phyloP scores from a whole-genome alignment of 768 basidiomycete genomes.

The Podaxis rugospora region DNA sequence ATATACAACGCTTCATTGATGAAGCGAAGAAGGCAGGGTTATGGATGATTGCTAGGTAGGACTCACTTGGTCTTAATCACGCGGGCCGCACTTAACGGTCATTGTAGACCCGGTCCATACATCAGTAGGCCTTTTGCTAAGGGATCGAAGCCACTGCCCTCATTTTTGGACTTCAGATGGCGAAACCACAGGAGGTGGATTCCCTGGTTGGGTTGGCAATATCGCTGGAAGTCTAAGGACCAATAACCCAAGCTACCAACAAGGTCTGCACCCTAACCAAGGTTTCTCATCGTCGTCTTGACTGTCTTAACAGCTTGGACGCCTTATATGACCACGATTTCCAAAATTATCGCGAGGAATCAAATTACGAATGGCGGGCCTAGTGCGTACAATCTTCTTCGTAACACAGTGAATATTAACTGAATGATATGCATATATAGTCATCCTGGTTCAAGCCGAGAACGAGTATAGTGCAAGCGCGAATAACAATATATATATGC shows the following conservation, averaged over 20 bases:
- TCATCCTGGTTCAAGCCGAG: conserved; percentile 49
- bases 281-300: neutral
- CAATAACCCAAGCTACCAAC: conserved; percentile 42
- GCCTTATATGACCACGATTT: conserved; percentile 48
- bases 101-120: conserved; percentile 44
- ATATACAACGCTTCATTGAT: conserved; percentile 49
- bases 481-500: conserved; percentile 44
- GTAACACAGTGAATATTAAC: neutral
- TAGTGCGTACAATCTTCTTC: conserved; percentile 26
- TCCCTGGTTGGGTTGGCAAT: conserved; percentile 58
- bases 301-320: conserved; percentile 38
- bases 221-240: conserved; percentile 46
- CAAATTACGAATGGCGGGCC: conserved; percentile 61
- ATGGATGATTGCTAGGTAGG: conserved; percentile 51
- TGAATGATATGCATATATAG: conserved; percentile 17
- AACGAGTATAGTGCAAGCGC: conserved; percentile 48
- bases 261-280: conserved; percentile 24
- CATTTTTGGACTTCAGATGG: conserved; percentile 24
- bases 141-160: neutral
- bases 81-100: neutral
- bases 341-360: conserved; percentile 45
- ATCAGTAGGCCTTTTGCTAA: conserved; percentile 31
- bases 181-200: conserved; percentile 52
- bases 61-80: neutral
- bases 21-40: conserved; percentile 47